Evolutionary conservation across 257 asterid species (phyloP).

Genomic region (Fraxinus americana): DNA sequence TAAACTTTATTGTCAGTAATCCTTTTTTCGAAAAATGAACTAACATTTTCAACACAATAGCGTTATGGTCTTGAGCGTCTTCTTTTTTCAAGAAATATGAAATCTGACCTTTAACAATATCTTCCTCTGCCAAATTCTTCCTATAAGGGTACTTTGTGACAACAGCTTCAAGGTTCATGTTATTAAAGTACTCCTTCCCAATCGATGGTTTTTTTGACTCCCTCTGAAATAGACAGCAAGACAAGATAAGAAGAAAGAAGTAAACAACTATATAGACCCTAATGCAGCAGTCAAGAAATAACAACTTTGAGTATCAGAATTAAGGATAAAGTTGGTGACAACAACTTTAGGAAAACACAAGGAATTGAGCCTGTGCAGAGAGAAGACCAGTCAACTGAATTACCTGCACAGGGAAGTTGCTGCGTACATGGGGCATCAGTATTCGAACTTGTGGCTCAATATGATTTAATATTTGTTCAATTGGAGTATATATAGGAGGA

Average conservation of each 20-base stretch:
- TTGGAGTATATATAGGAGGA: conserved; percentile 10
- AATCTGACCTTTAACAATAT: conserved; percentile 67
- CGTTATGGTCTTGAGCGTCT: conserved; percentile 17
- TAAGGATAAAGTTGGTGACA: not conserved
- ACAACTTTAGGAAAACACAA: not conserved
- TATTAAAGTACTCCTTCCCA: conserved; percentile 94
- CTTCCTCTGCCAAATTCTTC: conserved; percentile 77
- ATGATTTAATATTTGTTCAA: conserved; percentile 10
- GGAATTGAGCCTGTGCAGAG: not conserved
- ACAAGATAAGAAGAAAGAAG: conserved; percentile 8
- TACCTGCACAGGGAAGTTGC: not conserved
- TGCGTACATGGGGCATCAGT: conserved; percentile 18
- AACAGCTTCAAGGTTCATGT: conserved; percentile 85
- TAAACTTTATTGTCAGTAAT: conserved; percentile 22
- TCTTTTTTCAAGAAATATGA: conserved; percentile 23
- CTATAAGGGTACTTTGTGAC: conserved; percentile 81
- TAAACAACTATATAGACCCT: conserved; percentile 1
- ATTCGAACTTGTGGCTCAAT: conserved; percentile 3
- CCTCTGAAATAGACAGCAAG: conserved; percentile 57
- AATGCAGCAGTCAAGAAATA: conserved; percentile 16
- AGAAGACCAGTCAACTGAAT: conserved; percentile 16
- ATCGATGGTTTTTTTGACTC: conserved; percentile 79
- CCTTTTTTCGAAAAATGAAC: not conserved
- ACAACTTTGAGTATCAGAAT: not conserved
- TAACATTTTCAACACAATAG: conserved; percentile 17